Percentiles rank a stretch among this genome's conserved stretches.
Evolutionary conservation across 106 monocot genomes (phyloP).

Genomic region (Dendrobium chrysotoxum): DNA sequence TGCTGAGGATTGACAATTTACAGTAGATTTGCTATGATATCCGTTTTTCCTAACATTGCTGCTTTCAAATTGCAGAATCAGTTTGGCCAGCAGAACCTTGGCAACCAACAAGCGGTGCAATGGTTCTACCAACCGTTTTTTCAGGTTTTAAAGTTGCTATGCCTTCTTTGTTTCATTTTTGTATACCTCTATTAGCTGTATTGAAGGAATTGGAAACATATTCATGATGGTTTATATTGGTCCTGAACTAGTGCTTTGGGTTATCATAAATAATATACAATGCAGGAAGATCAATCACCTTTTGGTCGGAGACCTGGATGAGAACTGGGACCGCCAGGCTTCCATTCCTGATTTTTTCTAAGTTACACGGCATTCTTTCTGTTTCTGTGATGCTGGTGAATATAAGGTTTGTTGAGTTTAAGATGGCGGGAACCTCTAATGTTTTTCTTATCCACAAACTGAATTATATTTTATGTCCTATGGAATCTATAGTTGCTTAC

Average conservation of each 20-base stretch:
- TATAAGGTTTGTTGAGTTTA: neutral
- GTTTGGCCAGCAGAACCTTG: conserved; percentile 32
- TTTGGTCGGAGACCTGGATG: conserved; percentile 26
- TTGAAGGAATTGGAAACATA: neutral
- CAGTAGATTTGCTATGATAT: neutral
- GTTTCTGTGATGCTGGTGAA: neutral
- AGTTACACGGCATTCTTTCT: neutral
- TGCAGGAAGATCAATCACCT: conserved; percentile 37
- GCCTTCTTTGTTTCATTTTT: neutral
- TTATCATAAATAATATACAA: neutral
- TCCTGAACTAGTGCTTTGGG: neutral
- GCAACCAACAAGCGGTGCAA: conserved; percentile 33
- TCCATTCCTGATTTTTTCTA: neutral
- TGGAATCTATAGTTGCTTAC: conserved; percentile 1
- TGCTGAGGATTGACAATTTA: neutral
- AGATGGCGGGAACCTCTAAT: neutral
- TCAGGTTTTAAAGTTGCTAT: conserved; percentile 21
- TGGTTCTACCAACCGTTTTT: conserved; percentile 44
- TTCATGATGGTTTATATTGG: neutral
- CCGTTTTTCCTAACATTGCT: neutral
- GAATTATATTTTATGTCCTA: neutral
- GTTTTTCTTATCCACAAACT: neutral
- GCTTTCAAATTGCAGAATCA: conserved; percentile 10
- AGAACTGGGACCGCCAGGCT: neutral
- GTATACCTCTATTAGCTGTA: neutral